Evolutionary conservation across 2,329 filamentous ascomycete species (phyloP).

Genomic region (Neopestalotiopsis rosae): DNA sequence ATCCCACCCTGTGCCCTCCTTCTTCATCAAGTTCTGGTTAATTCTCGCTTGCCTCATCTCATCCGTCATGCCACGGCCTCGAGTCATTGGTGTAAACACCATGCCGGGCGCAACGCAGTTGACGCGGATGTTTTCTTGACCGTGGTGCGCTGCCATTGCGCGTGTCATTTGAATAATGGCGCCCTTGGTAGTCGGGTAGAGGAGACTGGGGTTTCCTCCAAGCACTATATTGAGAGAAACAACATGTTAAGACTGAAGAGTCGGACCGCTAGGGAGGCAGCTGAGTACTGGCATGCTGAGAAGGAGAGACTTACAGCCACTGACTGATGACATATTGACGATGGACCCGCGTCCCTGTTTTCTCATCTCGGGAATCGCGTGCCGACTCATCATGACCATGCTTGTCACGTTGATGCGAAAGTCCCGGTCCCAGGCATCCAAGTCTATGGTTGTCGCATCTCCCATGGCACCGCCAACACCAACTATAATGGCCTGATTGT

Average conservation of each 20-base stretch:
- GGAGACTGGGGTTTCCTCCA: conserved; percentile 33
- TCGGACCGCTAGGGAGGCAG: too few species aligned
- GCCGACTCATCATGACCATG: conserved; percentile 40
- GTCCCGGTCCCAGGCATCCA: conserved; percentile 36
- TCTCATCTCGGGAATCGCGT: conserved; percentile 39
- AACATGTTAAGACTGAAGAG: neutral
- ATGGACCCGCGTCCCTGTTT: conserved; percentile 39
- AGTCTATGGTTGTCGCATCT: conserved; percentile 33
- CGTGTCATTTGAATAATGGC: conserved; percentile 33
- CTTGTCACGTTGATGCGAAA: conserved; percentile 41
- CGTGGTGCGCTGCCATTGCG: conserved; percentile 28
- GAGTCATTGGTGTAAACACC: conserved; percentile 19
- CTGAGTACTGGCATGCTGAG: too few species aligned
- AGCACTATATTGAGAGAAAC: neutral
- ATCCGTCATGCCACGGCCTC: conserved; percentile 32
- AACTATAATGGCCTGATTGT: conserved; percentile 24
- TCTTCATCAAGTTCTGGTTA: conserved; percentile 32
- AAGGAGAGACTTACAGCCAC: conserved; percentile 28
- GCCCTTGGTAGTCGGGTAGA: conserved; percentile 40
- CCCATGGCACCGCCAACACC: conserved; percentile 39
- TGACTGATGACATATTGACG: conserved; percentile 42
- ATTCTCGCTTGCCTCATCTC: conserved; percentile 33
- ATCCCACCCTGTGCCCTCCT: conserved; percentile 30
- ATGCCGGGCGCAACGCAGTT: conserved; percentile 32
- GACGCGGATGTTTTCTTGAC: conserved; percentile 26